Evolutionary conservation across 2,329 filamentous ascomycete genomes (phyloP), one percentile per base, ranked within the genome.

Genomic region (Pseudogymnoascus destructans): DNA sequence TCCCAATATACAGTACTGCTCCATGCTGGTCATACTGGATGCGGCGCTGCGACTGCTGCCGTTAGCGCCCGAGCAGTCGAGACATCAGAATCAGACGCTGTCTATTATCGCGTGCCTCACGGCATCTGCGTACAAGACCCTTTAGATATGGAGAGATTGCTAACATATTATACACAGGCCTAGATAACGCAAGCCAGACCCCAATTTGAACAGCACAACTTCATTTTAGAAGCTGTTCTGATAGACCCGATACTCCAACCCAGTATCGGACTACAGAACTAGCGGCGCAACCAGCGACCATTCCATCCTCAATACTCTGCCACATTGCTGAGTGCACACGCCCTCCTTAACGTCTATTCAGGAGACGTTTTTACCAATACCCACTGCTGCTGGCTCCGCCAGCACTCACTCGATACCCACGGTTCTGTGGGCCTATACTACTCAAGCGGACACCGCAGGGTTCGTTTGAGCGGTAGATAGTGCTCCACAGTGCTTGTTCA

Each of bases 391-490:
- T 90, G 87, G 88, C 87, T 86, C 81, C 81, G 87, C 89, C 87
- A 92, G 86, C 87, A 81, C 80, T 77, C 73, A 74, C 69, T 66
- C 68, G 73, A 67, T 73, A 73, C 74, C 77, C 76, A 78, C 79
- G 77, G 74, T 80, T 79, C 80, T 82, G 86, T 93, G 89, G 89
- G 89, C 88, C 89, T 93, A 90, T 89, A 93, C 87, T 91, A 78
- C 88, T 91, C 88, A 87, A 84, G 81, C 89, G 87, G 79, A 87
- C 87, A 79, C 85, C 83, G 82, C 86, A 89, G 86, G 82, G 86
- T 91, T 91, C 89, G 88, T 92, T 89, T 95, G 89, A 83, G 89
- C 80, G 84, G 87, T 84, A 95, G 90, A 89, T 87, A 90, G 89
- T 88, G 90, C 89, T 93, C 87, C 87, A 86, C 85, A 79, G 80